Conservation (phyloP, 2,329 filamentous ascomycete genomes). For the Curvularia sp. region DNA sequence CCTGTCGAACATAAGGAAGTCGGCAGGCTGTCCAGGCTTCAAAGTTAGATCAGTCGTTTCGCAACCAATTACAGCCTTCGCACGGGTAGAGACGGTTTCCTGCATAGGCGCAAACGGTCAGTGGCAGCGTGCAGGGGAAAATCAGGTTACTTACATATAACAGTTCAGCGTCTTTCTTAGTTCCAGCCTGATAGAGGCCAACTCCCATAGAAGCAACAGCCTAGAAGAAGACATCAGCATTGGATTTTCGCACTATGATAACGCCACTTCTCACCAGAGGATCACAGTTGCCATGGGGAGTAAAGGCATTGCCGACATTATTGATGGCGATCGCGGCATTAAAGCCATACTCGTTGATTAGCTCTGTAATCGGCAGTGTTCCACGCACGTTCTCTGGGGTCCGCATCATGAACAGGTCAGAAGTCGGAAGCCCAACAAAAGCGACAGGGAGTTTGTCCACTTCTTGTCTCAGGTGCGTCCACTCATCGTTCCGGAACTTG, state of each 20-base stretch:
- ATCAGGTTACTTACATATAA: conserved; percentile 59
- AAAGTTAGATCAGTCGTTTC: conserved; percentile 40
- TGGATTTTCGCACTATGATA: not conserved
- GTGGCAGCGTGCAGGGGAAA: conserved; percentile 3
- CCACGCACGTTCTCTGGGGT: conserved; percentile 58
- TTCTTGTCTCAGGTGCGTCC: conserved; percentile 56
- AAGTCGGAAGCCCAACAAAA: conserved; percentile 74
- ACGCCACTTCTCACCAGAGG: conserved; percentile 57
- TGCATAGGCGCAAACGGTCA: conserved; percentile 38
- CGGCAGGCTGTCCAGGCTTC: conserved; percentile 48
- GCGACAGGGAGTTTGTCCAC: conserved; percentile 65
- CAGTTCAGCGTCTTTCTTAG: conserved; percentile 63
- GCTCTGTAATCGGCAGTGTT: conserved; percentile 66
- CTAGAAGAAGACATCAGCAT: conserved; percentile 1
- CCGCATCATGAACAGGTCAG: conserved; percentile 76
- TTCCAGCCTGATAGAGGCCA: conserved; percentile 72
- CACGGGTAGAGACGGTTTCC: conserved; percentile 58
- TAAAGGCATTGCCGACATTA: conserved; percentile 78
- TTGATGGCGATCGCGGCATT: conserved; percentile 70
- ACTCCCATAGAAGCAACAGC: conserved; percentile 58
- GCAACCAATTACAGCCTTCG: conserved; percentile 53
- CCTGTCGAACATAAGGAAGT: conserved; percentile 54
- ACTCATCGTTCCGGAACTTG: conserved; percentile 60
- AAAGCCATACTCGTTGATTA: conserved; percentile 66
- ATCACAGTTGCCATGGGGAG: conserved; percentile 71